A percentile compares a stretch with the other conserved stretches of the same genome.
Conservation (phyloP, 140 eudicot species). For the Ambrosia hybrid region DNA sequence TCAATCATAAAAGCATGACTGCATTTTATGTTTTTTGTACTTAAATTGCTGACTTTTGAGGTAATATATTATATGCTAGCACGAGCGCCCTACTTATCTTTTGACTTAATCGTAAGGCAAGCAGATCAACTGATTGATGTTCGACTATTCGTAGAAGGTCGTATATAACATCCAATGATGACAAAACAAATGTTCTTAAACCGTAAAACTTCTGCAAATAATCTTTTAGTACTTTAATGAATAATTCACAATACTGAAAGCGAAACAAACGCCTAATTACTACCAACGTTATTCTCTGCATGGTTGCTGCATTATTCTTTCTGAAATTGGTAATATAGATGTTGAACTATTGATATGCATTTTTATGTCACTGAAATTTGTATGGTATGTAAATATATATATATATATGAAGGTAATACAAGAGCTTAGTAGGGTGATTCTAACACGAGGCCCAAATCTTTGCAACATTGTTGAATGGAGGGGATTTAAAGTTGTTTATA, state of each 20-base stretch:
- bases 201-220: neutral
- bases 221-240: neutral
- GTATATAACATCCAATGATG: neutral
- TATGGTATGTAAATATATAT: neutral
- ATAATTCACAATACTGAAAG: neutral
- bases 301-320: neutral
- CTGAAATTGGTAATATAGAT: neutral
- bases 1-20: neutral
- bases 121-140: neutral
- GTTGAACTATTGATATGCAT: neutral
- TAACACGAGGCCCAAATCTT: constrained; percentile 79
- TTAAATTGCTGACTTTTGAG: neutral
- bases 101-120: neutral
- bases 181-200: neutral
- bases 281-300: neutral
- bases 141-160: neutral
- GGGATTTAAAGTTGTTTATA: constrained; percentile 90
- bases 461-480: constrained; percentile 95
- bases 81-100: neutral
- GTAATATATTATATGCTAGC: neutral
- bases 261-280: neutral
- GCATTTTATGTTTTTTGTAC: no score
- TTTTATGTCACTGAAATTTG: neutral
- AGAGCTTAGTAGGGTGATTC: constrained; percentile 87
- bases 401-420: constrained; percentile 55